Conservation (phyloP, 2,329 filamentous ascomycete genomes). For the Decorospora gaudefroyi region DNA sequence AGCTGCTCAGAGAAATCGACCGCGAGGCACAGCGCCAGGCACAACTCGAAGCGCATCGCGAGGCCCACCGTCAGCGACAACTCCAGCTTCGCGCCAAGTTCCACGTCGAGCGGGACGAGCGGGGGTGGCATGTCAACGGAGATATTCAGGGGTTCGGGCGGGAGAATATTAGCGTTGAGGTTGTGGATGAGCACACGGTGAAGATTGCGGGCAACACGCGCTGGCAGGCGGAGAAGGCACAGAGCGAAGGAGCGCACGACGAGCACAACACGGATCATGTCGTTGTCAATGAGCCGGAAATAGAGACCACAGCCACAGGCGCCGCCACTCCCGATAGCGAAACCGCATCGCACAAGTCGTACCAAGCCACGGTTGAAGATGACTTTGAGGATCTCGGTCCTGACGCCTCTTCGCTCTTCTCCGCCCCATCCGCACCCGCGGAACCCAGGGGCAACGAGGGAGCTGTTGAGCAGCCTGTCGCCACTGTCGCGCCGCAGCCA, state of each 20-base stretch:
- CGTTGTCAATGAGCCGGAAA: slow-evolving; percentile 7
- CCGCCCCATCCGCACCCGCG: slow-evolving; percentile 20
- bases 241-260: slow-evolving; percentile 17
- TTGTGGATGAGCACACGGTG: slow-evolving; percentile 42
- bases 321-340: slow-evolving; percentile 33
- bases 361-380: slow-evolving; percentile 45
- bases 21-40: slow-evolving; percentile 29
- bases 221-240: slow-evolving; percentile 23
- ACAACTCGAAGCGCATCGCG: slow-evolving; percentile 28
- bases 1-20: slow-evolving; percentile 41
- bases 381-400: slow-evolving; percentile 45
- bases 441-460: slow-evolving; percentile 40
- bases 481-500: slow-evolving; percentile 23
- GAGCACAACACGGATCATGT: background rate
- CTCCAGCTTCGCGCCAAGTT: slow-evolving; percentile 41
- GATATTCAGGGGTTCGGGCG: slow-evolving; percentile 42
- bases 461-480: slow-evolving; percentile 21
- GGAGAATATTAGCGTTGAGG: slow-evolving; percentile 44
- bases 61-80: slow-evolving; percentile 21
- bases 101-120: slow-evolving; percentile 34
- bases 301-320: slow-evolving; percentile 8
- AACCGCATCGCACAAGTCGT: slow-evolving; percentile 40
- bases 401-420: slow-evolving; percentile 37
- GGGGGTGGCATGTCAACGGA: slow-evolving; percentile 41
- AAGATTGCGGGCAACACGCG: slow-evolving; percentile 41